phyloP scores from a whole-genome alignment of 2,329 filamentous ascomycete genomes.

The Torrubiella hemipterigena region DNA sequence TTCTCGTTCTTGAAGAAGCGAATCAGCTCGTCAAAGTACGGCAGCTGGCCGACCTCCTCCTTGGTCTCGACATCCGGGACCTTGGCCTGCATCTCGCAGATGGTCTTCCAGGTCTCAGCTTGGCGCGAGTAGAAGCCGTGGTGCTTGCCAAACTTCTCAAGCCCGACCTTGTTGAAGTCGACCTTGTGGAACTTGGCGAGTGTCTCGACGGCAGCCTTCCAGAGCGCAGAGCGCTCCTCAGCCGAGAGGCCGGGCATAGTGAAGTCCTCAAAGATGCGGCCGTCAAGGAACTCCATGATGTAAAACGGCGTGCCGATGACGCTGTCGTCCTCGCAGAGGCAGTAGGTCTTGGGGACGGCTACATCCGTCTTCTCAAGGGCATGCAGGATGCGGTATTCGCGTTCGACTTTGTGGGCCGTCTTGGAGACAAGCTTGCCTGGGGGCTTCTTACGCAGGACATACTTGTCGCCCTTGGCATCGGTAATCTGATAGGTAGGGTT shows the following conservation, averaged over 20 bases:
- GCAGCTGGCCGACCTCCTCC: constrained; percentile 66
- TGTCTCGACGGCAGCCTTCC: constrained; percentile 72
- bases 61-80: constrained; percentile 67
- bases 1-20: constrained; percentile 60
- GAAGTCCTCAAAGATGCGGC: constrained; percentile 85
- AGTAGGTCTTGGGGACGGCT: constrained; percentile 72
- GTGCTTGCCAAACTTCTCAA: constrained; percentile 61
- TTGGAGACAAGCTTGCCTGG: constrained; percentile 88
- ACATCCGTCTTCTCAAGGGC: constrained; percentile 71
- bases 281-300: constrained; percentile 92
- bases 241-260: constrained; percentile 61
- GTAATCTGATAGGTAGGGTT: constrained; percentile 95
- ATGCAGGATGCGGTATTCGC: constrained; percentile 84
- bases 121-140: constrained; percentile 78
- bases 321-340: constrained; percentile 69
- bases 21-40: constrained; percentile 71
- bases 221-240: constrained; percentile 65
- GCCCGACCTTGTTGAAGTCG: constrained; percentile 49
- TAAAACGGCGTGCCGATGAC: constrained; percentile 90
- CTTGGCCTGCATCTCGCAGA: constrained; percentile 66
- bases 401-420: constrained; percentile 92
- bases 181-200: constrained; percentile 79
- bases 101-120: constrained; percentile 67
- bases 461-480: constrained; percentile 54
- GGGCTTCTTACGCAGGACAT: constrained; percentile 94